phyloP scores from a whole-genome alignment of 306 rosid genomes.

The Prinsepia uniflora region DNA sequence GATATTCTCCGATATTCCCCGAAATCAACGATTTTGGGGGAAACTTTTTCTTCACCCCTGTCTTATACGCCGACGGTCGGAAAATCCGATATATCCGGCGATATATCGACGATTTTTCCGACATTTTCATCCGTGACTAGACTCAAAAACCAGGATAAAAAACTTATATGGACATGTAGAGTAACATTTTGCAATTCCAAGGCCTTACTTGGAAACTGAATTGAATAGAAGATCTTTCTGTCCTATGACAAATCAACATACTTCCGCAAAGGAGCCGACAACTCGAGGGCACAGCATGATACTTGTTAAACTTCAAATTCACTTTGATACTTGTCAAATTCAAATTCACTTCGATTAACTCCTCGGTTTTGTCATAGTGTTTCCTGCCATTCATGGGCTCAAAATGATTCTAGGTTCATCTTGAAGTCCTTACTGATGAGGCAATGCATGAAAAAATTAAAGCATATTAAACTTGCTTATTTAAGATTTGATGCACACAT shows the following conservation, averaged over 20 bases:
- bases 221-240: constrained; percentile 15
- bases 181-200: neutral
- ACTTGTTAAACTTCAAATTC: constrained; percentile 1
- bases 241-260: constrained; percentile 10
- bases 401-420: neutral
- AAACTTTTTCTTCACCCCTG: no score
- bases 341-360: constrained; percentile 24
- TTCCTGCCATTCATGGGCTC: constrained; percentile 46
- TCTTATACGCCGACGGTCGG: no score
- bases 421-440: constrained; percentile 4
- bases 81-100: constrained; percentile 15
- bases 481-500: neutral
- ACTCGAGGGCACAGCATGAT: constrained; percentile 10
- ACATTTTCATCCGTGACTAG: no score
- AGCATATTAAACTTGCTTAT: neutral
- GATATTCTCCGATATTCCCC: no score
- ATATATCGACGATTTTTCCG: no score
- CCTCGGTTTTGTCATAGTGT: constrained; percentile 33
- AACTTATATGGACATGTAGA: no score
- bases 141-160: neutral
- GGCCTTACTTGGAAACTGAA: constrained; percentile 31
- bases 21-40: no score
- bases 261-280: constrained; percentile 10
- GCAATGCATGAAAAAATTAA: constrained; percentile 18
- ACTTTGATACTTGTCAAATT: constrained; percentile 19